Percentiles rank a stretch among this genome's conserved stretches.
Conservation (phyloP, 169 alveolate genomes). For the Eimeria brunetti region DNA sequence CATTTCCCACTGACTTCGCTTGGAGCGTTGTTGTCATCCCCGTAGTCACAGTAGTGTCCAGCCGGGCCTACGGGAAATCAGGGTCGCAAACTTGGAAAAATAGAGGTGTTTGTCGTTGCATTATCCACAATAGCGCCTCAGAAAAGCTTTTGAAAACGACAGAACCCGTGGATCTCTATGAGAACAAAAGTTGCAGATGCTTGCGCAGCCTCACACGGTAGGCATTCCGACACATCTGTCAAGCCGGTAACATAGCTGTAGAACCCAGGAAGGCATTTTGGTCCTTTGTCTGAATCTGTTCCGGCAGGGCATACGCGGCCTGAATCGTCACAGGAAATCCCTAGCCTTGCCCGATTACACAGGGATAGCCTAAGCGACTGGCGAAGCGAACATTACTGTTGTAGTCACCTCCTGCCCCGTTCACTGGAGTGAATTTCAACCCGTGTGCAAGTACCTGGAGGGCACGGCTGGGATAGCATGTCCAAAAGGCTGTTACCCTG, state of each 20-base stretch:
- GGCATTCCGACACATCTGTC: slow-evolving; percentile 25
- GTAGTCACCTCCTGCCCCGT: not conserved
- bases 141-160: not conserved
- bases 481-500: slow-evolving; percentile 43
- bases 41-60: slow-evolving; percentile 68
- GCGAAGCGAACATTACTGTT: not conserved
- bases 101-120: not conserved
- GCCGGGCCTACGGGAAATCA: slow-evolving; percentile 62
- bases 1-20: slow-evolving; percentile 22
- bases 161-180: not conserved
- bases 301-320: slow-evolving; percentile 74
- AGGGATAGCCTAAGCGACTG: not conserved
- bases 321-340: not conserved
- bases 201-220: slow-evolving; percentile 51
- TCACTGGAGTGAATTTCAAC: not conserved
- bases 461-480: slow-evolving; percentile 67
- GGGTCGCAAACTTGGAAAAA: not conserved
- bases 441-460: slow-evolving; percentile 22
- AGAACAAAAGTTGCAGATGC: not conserved
- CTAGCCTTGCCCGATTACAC: not conserved
- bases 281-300: slow-evolving; percentile 43
- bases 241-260: slow-evolving; percentile 47
- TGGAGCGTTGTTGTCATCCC: slow-evolving; percentile 58
- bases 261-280: slow-evolving; percentile 63
- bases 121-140: not conserved